These are phyloP conservation scores for Malus hybrid DNA, from an alignment of 331 rosid genomes.

Conservation along the genomic window DNA sequence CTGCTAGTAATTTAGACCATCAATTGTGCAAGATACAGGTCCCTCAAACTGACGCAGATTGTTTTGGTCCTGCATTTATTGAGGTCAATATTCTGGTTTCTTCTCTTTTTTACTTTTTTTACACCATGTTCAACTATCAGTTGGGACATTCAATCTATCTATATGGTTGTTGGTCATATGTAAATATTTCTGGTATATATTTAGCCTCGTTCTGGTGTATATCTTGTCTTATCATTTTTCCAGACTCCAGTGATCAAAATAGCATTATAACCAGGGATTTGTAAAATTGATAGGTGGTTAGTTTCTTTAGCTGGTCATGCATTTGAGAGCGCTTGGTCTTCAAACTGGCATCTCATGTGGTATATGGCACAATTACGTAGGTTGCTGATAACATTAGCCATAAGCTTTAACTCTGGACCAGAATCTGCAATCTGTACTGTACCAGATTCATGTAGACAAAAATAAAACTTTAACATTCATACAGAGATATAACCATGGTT, in stretches of 20 bases:
- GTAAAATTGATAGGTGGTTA: background rate
- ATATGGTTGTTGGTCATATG: background rate
- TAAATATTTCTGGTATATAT: background rate
- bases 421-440: background rate
- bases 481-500: background rate
- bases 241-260: background rate
- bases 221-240: background rate
- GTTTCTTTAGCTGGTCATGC: conserved; percentile 1
- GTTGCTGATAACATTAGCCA: background rate
- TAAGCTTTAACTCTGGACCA: background rate
- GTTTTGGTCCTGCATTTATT: conserved; percentile 86
- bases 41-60: conserved; percentile 53
- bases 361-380: background rate
- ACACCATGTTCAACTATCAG: background rate
- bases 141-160: background rate
- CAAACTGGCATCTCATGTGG: background rate
- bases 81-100: conserved; percentile 48
- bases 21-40: conserved; percentile 69
- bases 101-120: conserved; percentile 1
- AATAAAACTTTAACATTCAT: background rate
- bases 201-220: background rate
- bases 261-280: background rate
- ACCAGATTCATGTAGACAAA: background rate
- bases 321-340: background rate
- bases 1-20: conserved; percentile 39